Base-by-base conservation (phyloP, 2,329 filamentous ascomycete genomes). In the Penicillium digitatum region DNA sequence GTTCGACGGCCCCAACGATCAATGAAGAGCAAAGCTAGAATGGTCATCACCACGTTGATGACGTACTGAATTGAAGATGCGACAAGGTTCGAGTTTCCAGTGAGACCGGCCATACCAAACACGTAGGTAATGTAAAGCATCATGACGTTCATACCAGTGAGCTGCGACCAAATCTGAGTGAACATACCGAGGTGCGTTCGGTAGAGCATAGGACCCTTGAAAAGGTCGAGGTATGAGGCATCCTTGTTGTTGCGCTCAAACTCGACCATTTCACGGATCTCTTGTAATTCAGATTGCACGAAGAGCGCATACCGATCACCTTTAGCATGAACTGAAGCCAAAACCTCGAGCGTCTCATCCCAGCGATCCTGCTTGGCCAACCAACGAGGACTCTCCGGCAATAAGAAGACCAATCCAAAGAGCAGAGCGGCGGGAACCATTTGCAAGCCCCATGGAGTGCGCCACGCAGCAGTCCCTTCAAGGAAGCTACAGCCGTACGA, bases 1-100 rank as follows among this genome's bases (percentile, higher is more conserved):
- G 77, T 77, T 38, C 87, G 88, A 59, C 89, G 88, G 44, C 89
- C 89, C 84, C 86, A 89, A 55, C 80, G 79, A 63, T 94, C 89
- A 63, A 91, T 82, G 75, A 79, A 92, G 40, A 92, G 70, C n/a
- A 93, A 79, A 1, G 88, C 88, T 0, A 88, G 87, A 8, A 92
- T 70, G 0, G 89, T 93, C 84, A 90, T 88, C 49, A 85, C 60
- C 2, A 93, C 88, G 69, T 92, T 92, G 77, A 93, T 89, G 62
- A 91, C 79, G 68, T 88, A 89, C 66, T 89, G 84, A 60, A 89
- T 88, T 8, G 81, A 83, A 29, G 84, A 87, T 4, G 87, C 81
- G 34, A 88, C 72, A n/a, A 90, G 78, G 26, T 85, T 81, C 54
- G 78, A 81, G 64, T 82, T 78, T 11, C 79, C 80, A 2, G 72